Conservation (phyloP, 768 basidiomycete genomes). For the Hysterangium stoloniferum region DNA sequence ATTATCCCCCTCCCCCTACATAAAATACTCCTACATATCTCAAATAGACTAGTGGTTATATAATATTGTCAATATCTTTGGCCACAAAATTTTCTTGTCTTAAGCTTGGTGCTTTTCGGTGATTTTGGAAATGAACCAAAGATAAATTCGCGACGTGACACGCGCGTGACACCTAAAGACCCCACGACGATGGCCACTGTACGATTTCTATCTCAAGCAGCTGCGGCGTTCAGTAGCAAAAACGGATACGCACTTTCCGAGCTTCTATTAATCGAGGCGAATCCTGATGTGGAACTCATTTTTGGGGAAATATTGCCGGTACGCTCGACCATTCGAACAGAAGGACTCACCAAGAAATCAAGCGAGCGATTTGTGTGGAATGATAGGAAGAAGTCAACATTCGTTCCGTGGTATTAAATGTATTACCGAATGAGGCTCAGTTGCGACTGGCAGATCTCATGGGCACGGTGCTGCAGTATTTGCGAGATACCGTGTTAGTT, state of each 20-base stretch:
- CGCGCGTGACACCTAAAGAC: neutral
- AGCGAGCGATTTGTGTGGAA: neutral
- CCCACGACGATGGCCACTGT: conserved; percentile 9
- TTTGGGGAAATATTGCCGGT: conserved; percentile 6
- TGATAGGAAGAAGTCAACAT: conserved; percentile 4
- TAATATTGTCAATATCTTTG: no score
- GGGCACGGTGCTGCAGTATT: conserved; percentile 9
- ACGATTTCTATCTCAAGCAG: conserved; percentile 1
- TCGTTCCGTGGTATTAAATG: neutral
- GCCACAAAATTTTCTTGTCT: no score
- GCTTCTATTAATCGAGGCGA: neutral
- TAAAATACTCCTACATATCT: no score
- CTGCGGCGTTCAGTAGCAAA: conserved; percentile 5
- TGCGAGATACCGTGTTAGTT: conserved; percentile 1
- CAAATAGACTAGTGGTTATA: no score
- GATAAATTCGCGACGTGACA: no score
- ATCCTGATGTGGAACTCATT: neutral
- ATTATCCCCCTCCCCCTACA: no score
- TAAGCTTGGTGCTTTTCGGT: no score
- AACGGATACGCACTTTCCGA: neutral
- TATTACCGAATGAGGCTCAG: conserved; percentile 1
- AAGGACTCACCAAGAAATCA: neutral
- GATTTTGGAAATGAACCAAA: no score
- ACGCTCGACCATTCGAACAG: neutral
- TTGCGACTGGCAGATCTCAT: conserved; percentile 10